Conservation (phyloP, 768 basidiomycete species). For the Exsudoporus frostii region DNA sequence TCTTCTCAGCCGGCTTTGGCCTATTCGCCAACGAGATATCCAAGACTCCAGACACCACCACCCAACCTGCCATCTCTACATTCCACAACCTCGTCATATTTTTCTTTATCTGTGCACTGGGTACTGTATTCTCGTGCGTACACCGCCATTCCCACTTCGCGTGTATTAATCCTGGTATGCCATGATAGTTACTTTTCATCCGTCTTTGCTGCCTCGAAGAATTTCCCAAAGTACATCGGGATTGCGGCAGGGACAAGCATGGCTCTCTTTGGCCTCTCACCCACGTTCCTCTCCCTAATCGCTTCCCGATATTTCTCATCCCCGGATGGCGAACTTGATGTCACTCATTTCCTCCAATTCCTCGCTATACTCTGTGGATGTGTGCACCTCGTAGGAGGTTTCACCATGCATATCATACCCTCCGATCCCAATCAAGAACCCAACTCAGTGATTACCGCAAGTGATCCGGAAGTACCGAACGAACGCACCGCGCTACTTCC, state of each 20-base stretch:
- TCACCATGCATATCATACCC: slow-evolving; percentile 36
- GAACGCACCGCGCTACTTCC: slow-evolving; percentile 32
- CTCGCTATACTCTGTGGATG: slow-evolving; percentile 52
- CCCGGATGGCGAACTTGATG: slow-evolving; percentile 41
- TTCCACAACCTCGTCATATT: slow-evolving; percentile 53
- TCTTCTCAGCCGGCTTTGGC: slow-evolving; percentile 61
- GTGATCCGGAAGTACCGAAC: slow-evolving; percentile 21
- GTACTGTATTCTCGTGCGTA: slow-evolving; percentile 69
- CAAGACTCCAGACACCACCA: slow-evolving; percentile 38
- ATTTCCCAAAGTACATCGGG: slow-evolving; percentile 63
- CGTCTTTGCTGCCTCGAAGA: slow-evolving; percentile 71
- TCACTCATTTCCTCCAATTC: slow-evolving; percentile 52
- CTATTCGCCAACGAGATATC: slow-evolving; percentile 60
- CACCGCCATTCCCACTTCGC: background rate
- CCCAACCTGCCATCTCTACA: slow-evolving; percentile 38
- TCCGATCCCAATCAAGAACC: slow-evolving; percentile 7
- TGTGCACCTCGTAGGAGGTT: slow-evolving; percentile 53
- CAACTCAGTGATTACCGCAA: background rate
- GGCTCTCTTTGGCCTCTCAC: slow-evolving; percentile 80
- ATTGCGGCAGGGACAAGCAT: slow-evolving; percentile 63
- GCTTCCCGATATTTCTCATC: slow-evolving; percentile 62
- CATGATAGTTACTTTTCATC: slow-evolving; percentile 60
- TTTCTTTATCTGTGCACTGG: slow-evolving; percentile 65
- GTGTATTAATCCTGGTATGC: background rate
- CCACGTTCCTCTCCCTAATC: slow-evolving; percentile 64